Base-by-base conservation (phyloP, 2,329 filamentous ascomycete genomes). In the Tympanopsis confertula region DNA sequence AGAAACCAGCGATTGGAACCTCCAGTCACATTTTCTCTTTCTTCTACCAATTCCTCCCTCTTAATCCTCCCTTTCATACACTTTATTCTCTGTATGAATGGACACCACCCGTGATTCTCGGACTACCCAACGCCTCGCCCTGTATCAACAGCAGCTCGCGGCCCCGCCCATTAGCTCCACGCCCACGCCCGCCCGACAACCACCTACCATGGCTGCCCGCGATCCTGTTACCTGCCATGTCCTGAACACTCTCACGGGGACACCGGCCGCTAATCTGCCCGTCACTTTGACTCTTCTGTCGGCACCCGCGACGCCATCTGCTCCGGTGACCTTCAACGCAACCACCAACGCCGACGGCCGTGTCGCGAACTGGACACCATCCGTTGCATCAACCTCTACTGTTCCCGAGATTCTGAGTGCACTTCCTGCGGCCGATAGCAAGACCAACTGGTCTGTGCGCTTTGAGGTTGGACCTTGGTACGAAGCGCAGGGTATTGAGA, bases 391-490 rank as follows among this genome's bases (percentile, higher is more conserved):
- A n/a, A 14, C 2, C 17, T 42, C 51, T 13, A 40, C 44, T n/a
- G 41, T 44, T 20, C 49, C 50, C 18, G 44, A 45, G 15, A 43
- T 60, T 17, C 50, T 62, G 14, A 40, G 46, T n/a, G 48, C 52
- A 4, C 52, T 61, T n/a, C 53, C 56, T 2, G 38, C 49, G 4
- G 48, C 50, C 10, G 53, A 56, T 19, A 57, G 56, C 39, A 59
- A 57, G 46, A 62, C 61, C 29, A 57, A 57, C 36, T 68, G 64
- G 62, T 54, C 58, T 20, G 55, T 68, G 44, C 57, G 57, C 10
- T 65, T 68, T 40, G 48, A 55, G 15, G 60, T 66, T 24, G 63
- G 62, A 13, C 52, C 53, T 4, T 68, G 65, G 61, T 68, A 62
- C 47, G 58, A 62, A 55, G 40, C 44, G 41, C 54, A 64, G 47